Evolutionary conservation across 2,329 filamentous ascomycete species (phyloP).

Genomic region (Fusarium luffae): DNA sequence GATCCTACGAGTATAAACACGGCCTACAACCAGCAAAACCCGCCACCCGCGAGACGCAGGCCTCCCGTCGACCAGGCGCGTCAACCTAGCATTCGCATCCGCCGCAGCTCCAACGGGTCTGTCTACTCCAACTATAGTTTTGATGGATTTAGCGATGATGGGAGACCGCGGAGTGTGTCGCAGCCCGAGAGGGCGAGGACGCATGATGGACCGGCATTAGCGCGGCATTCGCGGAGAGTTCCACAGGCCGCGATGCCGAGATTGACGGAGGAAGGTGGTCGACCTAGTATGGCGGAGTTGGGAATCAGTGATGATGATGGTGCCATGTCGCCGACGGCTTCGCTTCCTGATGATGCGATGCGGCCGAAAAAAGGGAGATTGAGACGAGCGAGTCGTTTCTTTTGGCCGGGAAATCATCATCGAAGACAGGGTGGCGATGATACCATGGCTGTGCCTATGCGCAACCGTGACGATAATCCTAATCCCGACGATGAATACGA

Average conservation of each 20-base stretch:
- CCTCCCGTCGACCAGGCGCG: constrained; percentile 34
- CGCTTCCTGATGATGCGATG: constrained; percentile 43
- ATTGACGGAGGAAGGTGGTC: constrained; percentile 53
- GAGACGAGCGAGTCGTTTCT: constrained; percentile 42
- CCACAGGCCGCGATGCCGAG: constrained; percentile 53
- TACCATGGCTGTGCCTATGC: background rate
- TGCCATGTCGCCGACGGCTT: constrained; percentile 43
- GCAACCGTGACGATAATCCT: constrained; percentile 16
- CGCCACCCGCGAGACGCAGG: constrained; percentile 15
- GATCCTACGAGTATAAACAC: background rate
- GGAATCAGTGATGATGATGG: constrained; percentile 30
- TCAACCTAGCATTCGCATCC: constrained; percentile 44
- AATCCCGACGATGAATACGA: constrained; percentile 50
- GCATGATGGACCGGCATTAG: constrained; percentile 32
- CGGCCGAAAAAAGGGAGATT: constrained; percentile 7
- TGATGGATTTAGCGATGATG: constrained; percentile 26
- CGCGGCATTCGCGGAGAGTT: constrained; percentile 47
- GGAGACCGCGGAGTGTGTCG: constrained; percentile 51
- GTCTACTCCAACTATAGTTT: constrained; percentile 30
- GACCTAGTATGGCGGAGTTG: constrained; percentile 52
- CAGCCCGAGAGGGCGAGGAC: constrained; percentile 48
- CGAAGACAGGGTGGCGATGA: constrained; percentile 14
- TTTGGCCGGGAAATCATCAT: constrained; percentile 43
- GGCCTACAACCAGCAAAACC: constrained; percentile 4
- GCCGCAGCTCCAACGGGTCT: constrained; percentile 41